Evolutionary conservation across 345 rosid genomes (phyloP).

Genomic region (Boechera retrofracta): DNA sequence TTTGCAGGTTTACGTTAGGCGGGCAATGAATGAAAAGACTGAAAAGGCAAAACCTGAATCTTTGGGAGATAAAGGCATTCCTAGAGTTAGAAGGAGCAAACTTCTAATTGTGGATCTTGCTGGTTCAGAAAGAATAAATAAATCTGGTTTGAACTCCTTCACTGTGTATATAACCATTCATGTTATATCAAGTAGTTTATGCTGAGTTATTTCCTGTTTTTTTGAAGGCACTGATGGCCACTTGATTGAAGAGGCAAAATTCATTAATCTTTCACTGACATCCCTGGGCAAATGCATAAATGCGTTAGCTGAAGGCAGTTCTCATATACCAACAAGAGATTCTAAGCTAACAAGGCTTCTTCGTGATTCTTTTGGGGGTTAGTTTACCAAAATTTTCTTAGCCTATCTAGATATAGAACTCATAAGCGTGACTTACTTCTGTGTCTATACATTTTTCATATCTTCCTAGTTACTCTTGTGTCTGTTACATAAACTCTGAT

Average conservation of each 20-base stretch:
- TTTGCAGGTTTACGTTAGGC: conserved; percentile 67
- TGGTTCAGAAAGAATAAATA: conserved; percentile 93
- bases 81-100: conserved; percentile 84
- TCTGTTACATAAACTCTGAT: conserved; percentile 1
- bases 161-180: conserved; percentile 11
- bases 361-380: conserved; percentile 97
- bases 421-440: neutral
- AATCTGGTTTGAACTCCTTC: conserved; percentile 66
- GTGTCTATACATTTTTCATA: conserved; percentile 1
- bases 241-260: conserved; percentile 92
- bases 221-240: conserved; percentile 84
- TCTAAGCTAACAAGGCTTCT: conserved; percentile 94
- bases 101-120: conserved; percentile 95
- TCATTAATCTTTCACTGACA: conserved; percentile 89
- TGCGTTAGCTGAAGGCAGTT: conserved; percentile 92
- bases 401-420: conserved; percentile 11
- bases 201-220: conserved; percentile 16
- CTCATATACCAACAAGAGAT: conserved; percentile 94
- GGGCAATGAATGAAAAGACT: conserved; percentile 57
- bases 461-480: neutral
- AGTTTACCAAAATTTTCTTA: conserved; percentile 20
- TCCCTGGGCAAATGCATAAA: conserved; percentile 96
- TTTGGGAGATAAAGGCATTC: conserved; percentile 51
- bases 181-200: conserved; percentile 10
- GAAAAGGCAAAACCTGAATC: conserved; percentile 52